A percentile compares a stretch with the other conserved stretches of the same genome.
phyloP scores from a whole-genome alignment of 164 flowering plant species.

The Euptelea pleiosperma region DNA sequence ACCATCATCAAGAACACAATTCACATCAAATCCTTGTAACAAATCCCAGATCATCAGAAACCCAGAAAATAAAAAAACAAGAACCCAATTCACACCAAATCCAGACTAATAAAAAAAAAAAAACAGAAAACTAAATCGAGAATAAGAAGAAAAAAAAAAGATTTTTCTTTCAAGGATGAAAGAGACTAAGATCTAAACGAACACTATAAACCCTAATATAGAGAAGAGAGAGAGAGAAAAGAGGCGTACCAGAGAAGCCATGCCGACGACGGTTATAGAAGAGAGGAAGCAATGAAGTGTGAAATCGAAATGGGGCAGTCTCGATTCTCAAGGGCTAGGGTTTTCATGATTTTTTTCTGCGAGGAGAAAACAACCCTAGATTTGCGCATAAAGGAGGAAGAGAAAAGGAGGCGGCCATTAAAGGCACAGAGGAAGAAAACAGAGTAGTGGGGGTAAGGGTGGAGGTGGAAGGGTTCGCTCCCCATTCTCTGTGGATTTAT shows the following conservation, averaged over 20 bases:
- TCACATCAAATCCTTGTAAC: constrained; percentile 4
- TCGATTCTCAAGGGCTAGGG: background rate
- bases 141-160: too few relatives aligned
- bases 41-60: constrained; percentile 13
- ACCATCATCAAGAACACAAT: constrained; percentile 1
- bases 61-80: background rate
- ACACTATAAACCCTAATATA: constrained; percentile 3
- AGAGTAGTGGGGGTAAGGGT: constrained; percentile 2
- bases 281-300: background rate
- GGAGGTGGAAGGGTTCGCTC: background rate
- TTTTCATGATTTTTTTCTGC: background rate
- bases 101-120: background rate
- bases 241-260: constrained; percentile 23
- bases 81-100: background rate
- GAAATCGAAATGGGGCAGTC: background rate
- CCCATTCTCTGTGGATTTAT: constrained; percentile 17
- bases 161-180: background rate
- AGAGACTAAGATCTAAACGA: background rate
- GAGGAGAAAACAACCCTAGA: constrained; percentile 6
- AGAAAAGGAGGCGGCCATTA: constrained; percentile 4
- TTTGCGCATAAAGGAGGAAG: background rate
- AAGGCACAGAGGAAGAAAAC: constrained; percentile 4
- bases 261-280: constrained; percentile 1
- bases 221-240: constrained; percentile 1
- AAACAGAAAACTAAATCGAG: too few relatives aligned